Conservation (phyloP, 2,329 filamentous ascomycete genomes). For the Alternaria sp. region DNA sequence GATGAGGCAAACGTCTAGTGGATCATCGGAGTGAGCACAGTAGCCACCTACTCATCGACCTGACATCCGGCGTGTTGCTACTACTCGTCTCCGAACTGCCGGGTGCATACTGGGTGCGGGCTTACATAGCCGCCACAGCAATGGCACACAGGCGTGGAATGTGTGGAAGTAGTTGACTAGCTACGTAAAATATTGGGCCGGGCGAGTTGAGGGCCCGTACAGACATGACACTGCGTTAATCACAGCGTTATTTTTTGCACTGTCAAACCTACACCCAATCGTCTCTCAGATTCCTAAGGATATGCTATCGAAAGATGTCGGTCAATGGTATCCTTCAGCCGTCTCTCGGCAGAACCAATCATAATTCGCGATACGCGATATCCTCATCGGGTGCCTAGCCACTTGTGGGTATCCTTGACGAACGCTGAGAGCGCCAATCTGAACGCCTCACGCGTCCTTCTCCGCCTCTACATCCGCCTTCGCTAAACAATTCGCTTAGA, state of each 20-base stretch:
- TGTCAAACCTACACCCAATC: slow-evolving; percentile 15
- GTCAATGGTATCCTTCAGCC: slow-evolving; percentile 10
- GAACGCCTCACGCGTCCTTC: slow-evolving; percentile 33
- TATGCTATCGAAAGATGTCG: slow-evolving; percentile 31
- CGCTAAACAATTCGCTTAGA: slow-evolving; percentile 16
- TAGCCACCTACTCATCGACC: slow-evolving; percentile 22
- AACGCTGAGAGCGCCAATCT: slow-evolving; percentile 29
- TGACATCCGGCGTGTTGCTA: slow-evolving; percentile 27
- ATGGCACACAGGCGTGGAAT: slow-evolving; percentile 13
- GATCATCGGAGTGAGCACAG: slow-evolving; percentile 10
- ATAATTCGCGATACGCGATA: slow-evolving; percentile 27
- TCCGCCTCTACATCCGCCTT: slow-evolving; percentile 13
- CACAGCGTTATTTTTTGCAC: slow-evolving; percentile 18
- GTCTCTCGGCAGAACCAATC: slow-evolving; percentile 31
- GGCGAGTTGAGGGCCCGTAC: slow-evolving; percentile 11
- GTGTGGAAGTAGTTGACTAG: slow-evolving; percentile 12
- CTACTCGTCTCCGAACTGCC: slow-evolving; percentile 33
- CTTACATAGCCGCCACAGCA: slow-evolving; percentile 17
- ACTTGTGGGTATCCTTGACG: slow-evolving; percentile 37
- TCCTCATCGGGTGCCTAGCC: slow-evolving; percentile 27
- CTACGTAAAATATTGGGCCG: background rate
- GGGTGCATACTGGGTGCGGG: slow-evolving; percentile 14
- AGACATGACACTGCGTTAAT: slow-evolving; percentile 27
- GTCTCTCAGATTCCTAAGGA: slow-evolving; percentile 32
- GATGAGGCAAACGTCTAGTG: slow-evolving; percentile 13